phyloP scores from a whole-genome alignment of 2,329 filamentous ascomycete species.

The Clonostachys rosea region DNA sequence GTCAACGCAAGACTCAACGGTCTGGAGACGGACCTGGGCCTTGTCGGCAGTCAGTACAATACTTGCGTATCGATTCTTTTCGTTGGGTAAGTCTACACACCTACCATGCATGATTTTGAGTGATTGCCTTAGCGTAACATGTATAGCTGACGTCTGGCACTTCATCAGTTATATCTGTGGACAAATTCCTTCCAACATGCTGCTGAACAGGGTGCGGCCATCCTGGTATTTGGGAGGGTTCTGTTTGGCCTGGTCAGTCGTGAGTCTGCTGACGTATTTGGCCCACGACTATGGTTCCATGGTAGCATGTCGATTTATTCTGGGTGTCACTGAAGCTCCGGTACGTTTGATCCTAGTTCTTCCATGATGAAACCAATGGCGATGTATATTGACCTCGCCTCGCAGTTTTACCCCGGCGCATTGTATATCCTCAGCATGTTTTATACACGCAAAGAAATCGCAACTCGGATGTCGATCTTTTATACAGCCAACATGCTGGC shows the following conservation, averaged over 20 bases:
- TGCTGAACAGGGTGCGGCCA: slow-evolving; percentile 36
- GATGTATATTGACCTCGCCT: slow-evolving; percentile 7
- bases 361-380: slow-evolving; percentile 18
- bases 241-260: slow-evolving; percentile 10
- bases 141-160: slow-evolving; percentile 37
- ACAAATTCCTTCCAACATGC: slow-evolving; percentile 30
- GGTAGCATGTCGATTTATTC: slow-evolving; percentile 32
- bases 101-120: too few species aligned
- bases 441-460: slow-evolving; percentile 60
- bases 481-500: slow-evolving; percentile 58
- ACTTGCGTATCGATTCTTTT: slow-evolving; percentile 27
- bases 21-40: slow-evolving; percentile 46
- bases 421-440: slow-evolving; percentile 26
- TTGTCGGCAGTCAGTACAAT: slow-evolving; percentile 16
- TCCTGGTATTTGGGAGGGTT: slow-evolving; percentile 17
- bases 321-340: slow-evolving; percentile 51
- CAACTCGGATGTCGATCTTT: slow-evolving; percentile 51
- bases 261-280: slow-evolving; percentile 27
- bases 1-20: slow-evolving; percentile 35
- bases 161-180: slow-evolving; percentile 26
- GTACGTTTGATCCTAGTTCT: slow-evolving; percentile 29
- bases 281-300: slow-evolving; percentile 35
- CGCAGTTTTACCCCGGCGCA: slow-evolving; percentile 36
- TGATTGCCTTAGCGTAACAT: slow-evolving; percentile 28
- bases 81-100: slow-evolving; percentile 16